Evolutionary conservation across 176 grass and related monocot genomes (phyloP).

Genomic region (Triticum urartu): DNA sequence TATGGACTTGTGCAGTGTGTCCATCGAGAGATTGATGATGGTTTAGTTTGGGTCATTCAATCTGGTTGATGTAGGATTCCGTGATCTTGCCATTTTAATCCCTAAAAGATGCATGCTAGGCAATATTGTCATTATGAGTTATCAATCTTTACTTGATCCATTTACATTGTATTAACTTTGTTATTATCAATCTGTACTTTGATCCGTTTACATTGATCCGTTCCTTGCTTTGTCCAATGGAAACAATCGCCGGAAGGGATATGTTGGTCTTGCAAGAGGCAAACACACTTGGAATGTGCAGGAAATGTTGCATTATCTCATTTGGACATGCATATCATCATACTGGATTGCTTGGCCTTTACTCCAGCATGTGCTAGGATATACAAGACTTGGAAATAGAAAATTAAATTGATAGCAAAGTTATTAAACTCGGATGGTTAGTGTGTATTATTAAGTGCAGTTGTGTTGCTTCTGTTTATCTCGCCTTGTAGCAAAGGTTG

Average conservation of each 20-base stretch:
- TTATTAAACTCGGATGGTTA: neutral
- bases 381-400: neutral
- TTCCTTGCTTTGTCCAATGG: slow-evolving; percentile 7
- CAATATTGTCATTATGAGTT: too few species aligned
- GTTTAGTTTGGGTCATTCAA: too few species aligned
- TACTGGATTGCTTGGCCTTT: slow-evolving; percentile 1
- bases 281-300: neutral
- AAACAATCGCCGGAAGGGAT: neutral
- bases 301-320: neutral
- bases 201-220: neutral
- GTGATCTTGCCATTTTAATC: too few species aligned
- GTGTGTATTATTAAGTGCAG: neutral
- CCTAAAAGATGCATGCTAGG: too few species aligned
- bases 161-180: too few species aligned
- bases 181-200: too few species aligned
- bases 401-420: neutral
- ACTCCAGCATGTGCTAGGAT: neutral
- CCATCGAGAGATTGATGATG: too few species aligned
- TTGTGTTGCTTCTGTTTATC: neutral
- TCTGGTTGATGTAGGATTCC: too few species aligned
- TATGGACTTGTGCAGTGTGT: too few species aligned
- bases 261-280: neutral
- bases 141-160: too few species aligned
- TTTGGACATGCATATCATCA: neutral
- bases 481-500: neutral